Percentiles rank a stretch among this genome's conserved stretches.
These are phyloP conservation scores for Triticum urartu DNA, from an alignment of 176 grass and related monocot species.

Conservation along the genomic window DNA sequence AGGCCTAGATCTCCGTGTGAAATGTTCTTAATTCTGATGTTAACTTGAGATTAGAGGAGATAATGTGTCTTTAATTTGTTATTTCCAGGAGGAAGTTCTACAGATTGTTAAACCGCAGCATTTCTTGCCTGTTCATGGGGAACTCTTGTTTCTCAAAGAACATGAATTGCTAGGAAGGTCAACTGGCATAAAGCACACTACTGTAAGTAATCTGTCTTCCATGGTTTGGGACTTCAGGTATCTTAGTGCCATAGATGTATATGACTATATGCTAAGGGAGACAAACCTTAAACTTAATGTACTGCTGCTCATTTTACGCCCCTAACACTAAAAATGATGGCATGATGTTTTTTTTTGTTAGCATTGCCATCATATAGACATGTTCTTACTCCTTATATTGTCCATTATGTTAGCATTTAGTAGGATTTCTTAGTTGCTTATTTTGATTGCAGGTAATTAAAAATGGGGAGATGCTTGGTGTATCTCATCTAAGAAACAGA, in stretches of 20 bases:
- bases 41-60: conserved; percentile 8
- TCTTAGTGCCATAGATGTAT: not conserved
- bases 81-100: conserved; percentile 95
- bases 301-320: conserved; percentile 1
- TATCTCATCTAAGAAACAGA: conserved; percentile 96
- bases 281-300: not conserved
- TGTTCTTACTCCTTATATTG: not conserved
- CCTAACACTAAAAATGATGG: not conserved
- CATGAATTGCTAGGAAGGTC: conserved; percentile 96
- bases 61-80: conserved; percentile 18
- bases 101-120: conserved; percentile 97
- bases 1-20: not conserved
- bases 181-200: conserved; percentile 92
- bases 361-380: conserved; percentile 20
- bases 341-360: conserved; percentile 10
- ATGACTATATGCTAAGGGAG: not conserved
- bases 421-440: conserved; percentile 37
- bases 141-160: conserved; percentile 95
- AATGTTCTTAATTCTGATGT: conserved; percentile 27
- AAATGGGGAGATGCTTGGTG: conserved; percentile 99
- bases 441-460: conserved; percentile 84
- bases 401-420: not conserved
- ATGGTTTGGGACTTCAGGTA: not conserved
- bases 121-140: conserved; percentile 98
- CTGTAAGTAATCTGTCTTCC: conserved; percentile 61